Evolutionary conservation across 768 basidiomycete species (phyloP), one percentile per base, ranked within the genome.

Genomic region (Ramaria rubella): DNA sequence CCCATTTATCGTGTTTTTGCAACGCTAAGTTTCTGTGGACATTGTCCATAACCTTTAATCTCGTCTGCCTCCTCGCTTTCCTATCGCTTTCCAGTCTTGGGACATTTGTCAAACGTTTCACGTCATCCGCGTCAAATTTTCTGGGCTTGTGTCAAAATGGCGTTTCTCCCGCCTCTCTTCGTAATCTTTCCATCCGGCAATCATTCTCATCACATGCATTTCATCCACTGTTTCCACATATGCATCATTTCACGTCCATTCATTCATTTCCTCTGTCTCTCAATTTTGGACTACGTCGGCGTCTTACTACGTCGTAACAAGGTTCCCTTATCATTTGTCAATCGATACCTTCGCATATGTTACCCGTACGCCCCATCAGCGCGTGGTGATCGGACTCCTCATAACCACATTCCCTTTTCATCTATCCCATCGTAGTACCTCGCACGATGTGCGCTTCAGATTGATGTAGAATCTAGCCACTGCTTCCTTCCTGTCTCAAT

Each of bases 271-370:
- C 40, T 54, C 34, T 40, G n/a, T 24, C 19, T 53, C 42, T 27
- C 21, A 40, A 9, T 11, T 44, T 24, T 30, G 38, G 11, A 12
- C 24, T 14, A 48, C 29, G 15, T 48, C 12, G 52, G 38, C 24
- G 50, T 19, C 21, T 14, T 27, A 1, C 27, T 19, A 30, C 24
- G 42, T 6, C 34, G 31, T 45, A 17, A 24, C 44, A 40, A 11
- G 31, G n/a, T 49, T 34, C 54, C 54, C 33, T 19, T 49, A 29
- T 15, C 46, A 48, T 26, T 31, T 14, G 27, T 33, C 43, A 42
- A 31, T 56, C 55, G 31, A 56, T 56, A 56, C 55, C 55, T 56
- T 56, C 33, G 42, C 40, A 44, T 56, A 56, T 56, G 55, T 56
- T 56, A 56, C 55, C 55, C 55, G 33, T 46, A 56, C 55, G 23